Evolutionary conservation across 257 asterid species (phyloP).

Genomic region (Solanum sejunctum): DNA sequence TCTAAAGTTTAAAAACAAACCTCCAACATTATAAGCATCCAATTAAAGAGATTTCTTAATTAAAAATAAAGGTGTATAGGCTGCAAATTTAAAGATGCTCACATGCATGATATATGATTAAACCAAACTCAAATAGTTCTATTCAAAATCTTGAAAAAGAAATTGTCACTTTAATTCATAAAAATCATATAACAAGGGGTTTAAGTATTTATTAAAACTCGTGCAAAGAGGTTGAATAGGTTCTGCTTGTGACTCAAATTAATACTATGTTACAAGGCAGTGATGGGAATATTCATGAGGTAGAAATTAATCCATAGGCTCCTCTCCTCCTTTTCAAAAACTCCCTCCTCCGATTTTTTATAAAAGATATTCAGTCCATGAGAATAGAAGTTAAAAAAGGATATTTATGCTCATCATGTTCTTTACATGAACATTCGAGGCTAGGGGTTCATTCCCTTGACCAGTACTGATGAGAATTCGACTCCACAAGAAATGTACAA

Average conservation of each 20-base stretch:
- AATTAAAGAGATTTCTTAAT: neutral
- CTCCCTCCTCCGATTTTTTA: neutral
- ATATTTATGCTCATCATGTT: too few species aligned
- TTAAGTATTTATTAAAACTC: slow-evolving; percentile 44
- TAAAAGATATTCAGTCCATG: too few species aligned
- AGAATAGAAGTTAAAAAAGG: too few species aligned
- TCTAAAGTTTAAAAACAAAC: neutral
- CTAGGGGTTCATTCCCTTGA: too few species aligned
- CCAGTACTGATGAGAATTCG: too few species aligned
- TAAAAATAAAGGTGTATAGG: neutral
- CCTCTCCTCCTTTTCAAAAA: slow-evolving; percentile 14
- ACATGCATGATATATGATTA: neutral
- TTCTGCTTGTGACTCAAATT: slow-evolving; percentile 69
- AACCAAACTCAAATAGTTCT: slow-evolving; percentile 16
- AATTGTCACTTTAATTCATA: neutral
- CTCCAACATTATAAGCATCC: neutral
- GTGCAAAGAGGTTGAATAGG: slow-evolving; percentile 64
- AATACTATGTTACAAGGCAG: slow-evolving; percentile 26
- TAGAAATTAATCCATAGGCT: slow-evolving; percentile 73
- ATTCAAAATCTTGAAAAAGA: neutral
- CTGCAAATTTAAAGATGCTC: neutral
- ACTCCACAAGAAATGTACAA: too few species aligned
- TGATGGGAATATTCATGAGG: slow-evolving; percentile 26
- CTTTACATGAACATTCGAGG: too few species aligned
- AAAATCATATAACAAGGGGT: slow-evolving; percentile 10